Percentiles rank a stretch among this genome's conserved stretches.
Conservation (phyloP, 371 early-diverging fungal species). For the Phascolomyces articulosus region DNA sequence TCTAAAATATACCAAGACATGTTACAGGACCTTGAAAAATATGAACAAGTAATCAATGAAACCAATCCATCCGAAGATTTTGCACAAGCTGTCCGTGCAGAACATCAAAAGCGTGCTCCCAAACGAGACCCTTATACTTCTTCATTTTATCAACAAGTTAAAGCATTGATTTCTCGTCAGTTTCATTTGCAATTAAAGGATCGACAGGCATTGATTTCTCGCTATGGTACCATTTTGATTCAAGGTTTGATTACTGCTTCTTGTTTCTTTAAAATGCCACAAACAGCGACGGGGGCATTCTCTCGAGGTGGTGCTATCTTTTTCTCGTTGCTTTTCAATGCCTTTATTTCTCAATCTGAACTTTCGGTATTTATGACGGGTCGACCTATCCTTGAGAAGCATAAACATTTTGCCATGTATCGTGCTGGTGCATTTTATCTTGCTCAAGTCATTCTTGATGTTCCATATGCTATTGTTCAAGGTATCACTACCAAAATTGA, state of each 20-base stretch:
- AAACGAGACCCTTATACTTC: slow-evolving; percentile 47
- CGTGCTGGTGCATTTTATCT: slow-evolving; percentile 65
- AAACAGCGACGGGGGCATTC: slow-evolving; percentile 59
- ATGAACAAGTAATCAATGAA: slow-evolving; percentile 19
- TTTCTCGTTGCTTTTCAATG: slow-evolving; percentile 57
- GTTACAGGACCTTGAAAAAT: slow-evolving; percentile 26
- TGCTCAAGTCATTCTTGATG: slow-evolving; percentile 54
- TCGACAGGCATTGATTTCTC: slow-evolving; percentile 47
- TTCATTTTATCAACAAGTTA: slow-evolving; percentile 54
- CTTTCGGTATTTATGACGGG: slow-evolving; percentile 54
- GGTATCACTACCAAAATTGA: slow-evolving; percentile 32
- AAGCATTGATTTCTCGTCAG: slow-evolving; percentile 52
- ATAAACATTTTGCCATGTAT: slow-evolving; percentile 71
- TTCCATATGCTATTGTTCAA: slow-evolving; percentile 40
- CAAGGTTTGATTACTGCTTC: slow-evolving; percentile 72
- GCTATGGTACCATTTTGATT: slow-evolving; percentile 56
- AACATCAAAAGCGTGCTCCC: slow-evolving; percentile 45
- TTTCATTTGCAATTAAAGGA: slow-evolving; percentile 53
- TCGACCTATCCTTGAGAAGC: slow-evolving; percentile 68
- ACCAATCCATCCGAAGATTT: slow-evolving; percentile 36
- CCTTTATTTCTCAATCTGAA: slow-evolving; percentile 56
- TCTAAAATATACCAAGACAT: slow-evolving; percentile 28
- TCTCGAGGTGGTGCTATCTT: slow-evolving; percentile 68
- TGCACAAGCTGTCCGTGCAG: slow-evolving; percentile 43
- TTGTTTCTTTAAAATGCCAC: slow-evolving; percentile 62